Conservation (phyloP, 2,329 filamentous ascomycete species). For the Mollisia scopiformis region DNA sequence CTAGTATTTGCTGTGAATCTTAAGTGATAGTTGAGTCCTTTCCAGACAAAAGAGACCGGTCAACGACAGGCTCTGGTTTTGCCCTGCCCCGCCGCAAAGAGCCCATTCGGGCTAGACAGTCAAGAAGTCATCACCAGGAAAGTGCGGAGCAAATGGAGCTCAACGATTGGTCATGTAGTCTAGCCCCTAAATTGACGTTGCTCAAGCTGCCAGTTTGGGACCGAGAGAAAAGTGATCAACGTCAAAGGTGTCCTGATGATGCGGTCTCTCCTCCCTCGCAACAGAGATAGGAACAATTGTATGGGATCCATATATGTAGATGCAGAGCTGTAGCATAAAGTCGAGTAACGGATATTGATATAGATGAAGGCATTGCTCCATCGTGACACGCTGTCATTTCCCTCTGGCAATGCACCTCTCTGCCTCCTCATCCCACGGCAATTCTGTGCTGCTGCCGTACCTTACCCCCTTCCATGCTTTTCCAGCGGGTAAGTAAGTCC, state of each 20-base stretch:
- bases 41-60: background rate
- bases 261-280: too few species aligned
- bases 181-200: background rate
- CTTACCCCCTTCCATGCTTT: slow-evolving; percentile 2
- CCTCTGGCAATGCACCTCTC: background rate
- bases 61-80: too few species aligned
- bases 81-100: background rate
- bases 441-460: background rate
- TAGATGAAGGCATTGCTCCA: background rate
- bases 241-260: background rate
- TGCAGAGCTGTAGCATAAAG: background rate
- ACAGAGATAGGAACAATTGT: too few species aligned
- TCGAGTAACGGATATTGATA: background rate
- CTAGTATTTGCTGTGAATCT: too few species aligned
- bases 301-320: background rate
- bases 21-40: too few species aligned
- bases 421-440: background rate
- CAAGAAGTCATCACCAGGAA: background rate
- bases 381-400: slow-evolving; percentile 9
- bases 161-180: background rate
- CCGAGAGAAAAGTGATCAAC: background rate
- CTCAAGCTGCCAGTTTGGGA: background rate
- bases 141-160: background rate
- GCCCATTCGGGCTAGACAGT: background rate
- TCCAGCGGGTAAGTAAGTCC: background rate